These are phyloP conservation scores for Discostella stelligera DNA, from an alignment of 352 stramenopile species.

Conservation along the genomic window DNA sequence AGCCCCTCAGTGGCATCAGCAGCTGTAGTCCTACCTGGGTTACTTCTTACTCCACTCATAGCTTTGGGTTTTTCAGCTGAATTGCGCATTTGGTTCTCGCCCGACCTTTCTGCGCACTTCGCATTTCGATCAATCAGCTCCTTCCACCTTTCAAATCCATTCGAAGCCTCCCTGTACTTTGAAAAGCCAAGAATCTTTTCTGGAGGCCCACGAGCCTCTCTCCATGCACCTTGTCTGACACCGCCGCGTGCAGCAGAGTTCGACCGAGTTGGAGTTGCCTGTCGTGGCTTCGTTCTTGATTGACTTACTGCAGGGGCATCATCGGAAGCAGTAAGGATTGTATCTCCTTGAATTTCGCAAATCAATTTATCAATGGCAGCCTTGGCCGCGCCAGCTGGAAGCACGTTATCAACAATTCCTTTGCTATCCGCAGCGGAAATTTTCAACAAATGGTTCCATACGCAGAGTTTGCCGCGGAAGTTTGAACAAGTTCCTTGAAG, in stretches of 20 bases:
- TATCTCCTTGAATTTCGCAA: constrained; percentile 42
- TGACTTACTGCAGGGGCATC: constrained; percentile 6
- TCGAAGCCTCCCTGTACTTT: constrained; percentile 46
- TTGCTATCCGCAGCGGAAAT: constrained; percentile 70
- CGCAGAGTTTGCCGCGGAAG: constrained; percentile 92
- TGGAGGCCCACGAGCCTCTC: constrained; percentile 62
- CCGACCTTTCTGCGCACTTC: constrained; percentile 6
- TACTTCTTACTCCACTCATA: constrained; percentile 60
- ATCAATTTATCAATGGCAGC: constrained; percentile 64
- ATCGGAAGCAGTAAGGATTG: constrained; percentile 8
- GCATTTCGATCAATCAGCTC: constrained; percentile 47
- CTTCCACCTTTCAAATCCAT: constrained; percentile 67
- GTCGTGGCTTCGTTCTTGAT: constrained; percentile 14
- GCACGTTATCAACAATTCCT: constrained; percentile 71
- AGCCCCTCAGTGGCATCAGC: constrained; percentile 34
- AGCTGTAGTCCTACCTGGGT: neutral
- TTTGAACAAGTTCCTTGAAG: constrained; percentile 93
- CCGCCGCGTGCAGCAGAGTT: constrained; percentile 44
- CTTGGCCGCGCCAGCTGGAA: constrained; percentile 68
- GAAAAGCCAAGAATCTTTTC: constrained; percentile 74
- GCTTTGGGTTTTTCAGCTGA: constrained; percentile 62
- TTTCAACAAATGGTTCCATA: constrained; percentile 86
- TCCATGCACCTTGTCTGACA: constrained; percentile 57
- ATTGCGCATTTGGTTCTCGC: constrained; percentile 27
- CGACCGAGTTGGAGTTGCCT: constrained; percentile 34